Percentiles rank a stretch among this genome's conserved stretches.
Evolutionary conservation across 2,329 filamentous ascomycete genomes (phyloP).

Genomic region (Clonostachys sp.): DNA sequence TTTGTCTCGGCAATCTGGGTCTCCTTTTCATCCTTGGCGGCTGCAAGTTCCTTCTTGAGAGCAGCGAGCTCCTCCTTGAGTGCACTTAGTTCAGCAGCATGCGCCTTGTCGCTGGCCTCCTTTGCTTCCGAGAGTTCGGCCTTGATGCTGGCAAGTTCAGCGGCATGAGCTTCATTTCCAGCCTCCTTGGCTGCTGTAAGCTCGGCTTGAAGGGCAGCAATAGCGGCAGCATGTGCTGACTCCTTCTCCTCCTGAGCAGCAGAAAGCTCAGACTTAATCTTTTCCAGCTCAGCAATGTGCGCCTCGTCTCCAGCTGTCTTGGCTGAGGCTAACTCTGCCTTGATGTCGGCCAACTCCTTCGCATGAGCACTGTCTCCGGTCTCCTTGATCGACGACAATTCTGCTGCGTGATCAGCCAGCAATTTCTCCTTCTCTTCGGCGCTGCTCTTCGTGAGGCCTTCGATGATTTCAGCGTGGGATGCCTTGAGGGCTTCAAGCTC

Average conservation of each 20-base stretch:
- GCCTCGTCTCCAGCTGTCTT: slow-evolving; percentile 21
- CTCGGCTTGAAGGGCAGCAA: slow-evolving; percentile 20
- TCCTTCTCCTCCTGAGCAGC: slow-evolving; percentile 8
- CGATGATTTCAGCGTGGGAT: slow-evolving; percentile 35
- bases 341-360: slow-evolving; percentile 21
- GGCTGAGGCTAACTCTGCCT: slow-evolving; percentile 18
- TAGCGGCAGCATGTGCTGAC: slow-evolving; percentile 18
- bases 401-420: slow-evolving; percentile 19
- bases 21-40: slow-evolving; percentile 26
- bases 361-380: slow-evolving; percentile 16
- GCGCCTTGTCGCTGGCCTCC: slow-evolving; percentile 29
- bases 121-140: slow-evolving; percentile 22
- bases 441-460: slow-evolving; percentile 34
- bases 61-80: slow-evolving; percentile 40
- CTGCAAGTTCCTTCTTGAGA: slow-evolving; percentile 31
- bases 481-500: slow-evolving; percentile 36
- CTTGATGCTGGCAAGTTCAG: slow-evolving; percentile 20
- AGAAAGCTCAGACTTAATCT: slow-evolving; percentile 18
- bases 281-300: slow-evolving; percentile 27
- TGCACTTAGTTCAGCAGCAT: slow-evolving; percentile 24
- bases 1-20: slow-evolving; percentile 22
- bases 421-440: slow-evolving; percentile 28
- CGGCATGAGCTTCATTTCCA: slow-evolving; percentile 15
- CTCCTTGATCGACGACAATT: slow-evolving; percentile 17
- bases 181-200: slow-evolving; percentile 23